Evolutionary conservation across 2,329 filamentous ascomycete species (phyloP).

Genomic region (Fusarium verrucosum): DNA sequence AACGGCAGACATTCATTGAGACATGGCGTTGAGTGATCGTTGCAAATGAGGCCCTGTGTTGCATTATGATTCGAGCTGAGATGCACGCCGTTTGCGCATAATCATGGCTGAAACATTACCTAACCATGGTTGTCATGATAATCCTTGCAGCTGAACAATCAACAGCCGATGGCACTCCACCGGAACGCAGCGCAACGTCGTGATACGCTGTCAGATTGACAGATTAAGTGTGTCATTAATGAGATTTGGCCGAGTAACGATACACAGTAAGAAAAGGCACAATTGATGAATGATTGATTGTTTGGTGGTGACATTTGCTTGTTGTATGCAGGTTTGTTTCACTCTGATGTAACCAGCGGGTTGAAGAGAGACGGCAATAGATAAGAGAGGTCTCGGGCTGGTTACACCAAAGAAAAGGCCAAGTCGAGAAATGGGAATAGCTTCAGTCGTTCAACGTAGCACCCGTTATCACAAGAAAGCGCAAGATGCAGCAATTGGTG

Average conservation of each 20-base stretch:
- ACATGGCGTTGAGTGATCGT: not conserved
- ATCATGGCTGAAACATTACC: not conserved
- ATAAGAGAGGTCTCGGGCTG: not conserved
- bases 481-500: conserved; percentile 7
- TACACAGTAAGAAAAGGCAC: not conserved
- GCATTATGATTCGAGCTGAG: not conserved
- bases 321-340: conserved; percentile 3
- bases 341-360: conserved; percentile 21
- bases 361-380: not conserved
- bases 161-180: not conserved
- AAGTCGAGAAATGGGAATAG: conserved; percentile 11
- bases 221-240: not conserved
- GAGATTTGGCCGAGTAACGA: conserved; percentile 15
- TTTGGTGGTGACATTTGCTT: conserved; percentile 15
- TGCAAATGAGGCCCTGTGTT: not conserved
- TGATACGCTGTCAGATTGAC: conserved; percentile 11
- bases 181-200: conserved; percentile 19
- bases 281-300: not conserved
- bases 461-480: conserved; percentile 12
- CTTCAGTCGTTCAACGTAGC: conserved; percentile 4
- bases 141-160: not conserved
- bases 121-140: not conserved
- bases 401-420: conserved; percentile 14
- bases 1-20: not conserved
- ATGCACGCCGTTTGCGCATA: not conserved